Conservation (phyloP, 768 basidiomycete species). For the Lactarius psammicola region DNA sequence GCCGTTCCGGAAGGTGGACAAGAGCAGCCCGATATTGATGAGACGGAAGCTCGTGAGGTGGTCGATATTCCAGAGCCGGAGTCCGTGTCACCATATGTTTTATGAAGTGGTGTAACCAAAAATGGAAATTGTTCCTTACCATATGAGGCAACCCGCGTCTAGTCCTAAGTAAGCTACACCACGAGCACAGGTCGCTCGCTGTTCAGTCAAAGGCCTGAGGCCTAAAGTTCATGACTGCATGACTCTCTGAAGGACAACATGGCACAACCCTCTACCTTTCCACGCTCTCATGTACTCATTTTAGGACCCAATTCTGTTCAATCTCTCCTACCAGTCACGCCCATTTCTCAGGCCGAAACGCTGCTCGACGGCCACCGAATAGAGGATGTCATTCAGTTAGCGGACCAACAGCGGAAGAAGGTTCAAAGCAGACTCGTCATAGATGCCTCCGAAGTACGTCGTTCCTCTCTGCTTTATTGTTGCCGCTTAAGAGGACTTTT, state of each 20-base stretch:
- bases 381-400: conserved; percentile 60
- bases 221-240: neutral
- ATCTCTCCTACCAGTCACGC: conserved; percentile 67
- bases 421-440: conserved; percentile 51
- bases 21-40: neutral
- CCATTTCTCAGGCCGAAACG: conserved; percentile 70
- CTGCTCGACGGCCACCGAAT: conserved; percentile 63
- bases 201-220: neutral
- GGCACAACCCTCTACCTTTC: conserved; percentile 43
- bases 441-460: conserved; percentile 54
- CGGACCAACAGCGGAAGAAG: conserved; percentile 59
- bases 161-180: neutral
- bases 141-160: neutral
- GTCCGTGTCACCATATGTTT: conserved; percentile 1
- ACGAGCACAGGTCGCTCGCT: neutral
- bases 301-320: conserved; percentile 58
- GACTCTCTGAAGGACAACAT: conserved; percentile 12
- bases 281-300: conserved; percentile 66
- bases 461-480: neutral
- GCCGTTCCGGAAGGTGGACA: neutral
- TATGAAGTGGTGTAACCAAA: neutral
- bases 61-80: neutral
- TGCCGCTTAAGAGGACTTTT: neutral
- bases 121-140: neutral
- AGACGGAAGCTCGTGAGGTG: neutral